Percentiles rank a stretch among this genome's conserved stretches.
phyloP scores from a whole-genome alignment of 2,329 filamentous ascomycete genomes.

The Curvularia spicifera region DNA sequence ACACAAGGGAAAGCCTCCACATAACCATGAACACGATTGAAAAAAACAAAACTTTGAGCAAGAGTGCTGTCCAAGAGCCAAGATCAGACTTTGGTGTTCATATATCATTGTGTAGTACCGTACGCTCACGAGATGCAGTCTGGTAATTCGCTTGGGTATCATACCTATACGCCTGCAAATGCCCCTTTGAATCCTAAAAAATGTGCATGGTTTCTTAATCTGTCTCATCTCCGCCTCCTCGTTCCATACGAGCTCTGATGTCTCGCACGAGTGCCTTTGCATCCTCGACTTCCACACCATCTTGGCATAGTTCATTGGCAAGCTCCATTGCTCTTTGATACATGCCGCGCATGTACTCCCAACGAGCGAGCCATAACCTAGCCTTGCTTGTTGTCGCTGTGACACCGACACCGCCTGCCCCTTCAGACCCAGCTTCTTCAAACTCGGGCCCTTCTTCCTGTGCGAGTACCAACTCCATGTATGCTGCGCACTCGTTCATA shows the following conservation, averaged over 20 bases:
- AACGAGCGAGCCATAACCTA: conserved; percentile 88
- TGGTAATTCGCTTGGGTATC: conserved; percentile 16
- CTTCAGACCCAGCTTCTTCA: conserved; percentile 47
- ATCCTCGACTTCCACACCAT: conserved; percentile 95
- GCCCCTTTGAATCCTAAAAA: neutral
- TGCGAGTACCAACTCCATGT: conserved; percentile 94
- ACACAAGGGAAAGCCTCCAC: too few species aligned
- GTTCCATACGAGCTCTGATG: conserved; percentile 76
- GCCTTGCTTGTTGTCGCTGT: conserved; percentile 92
- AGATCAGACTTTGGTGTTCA: neutral
- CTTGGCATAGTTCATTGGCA: conserved; percentile 90
- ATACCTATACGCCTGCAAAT: conserved; percentile 20
- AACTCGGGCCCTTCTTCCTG: conserved; percentile 77
- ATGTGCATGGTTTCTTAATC: conserved; percentile 3
- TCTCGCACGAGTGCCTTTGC: conserved; percentile 92
- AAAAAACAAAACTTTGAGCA: too few species aligned
- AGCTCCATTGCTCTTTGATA: conserved; percentile 78
- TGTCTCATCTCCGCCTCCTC: conserved; percentile 31
- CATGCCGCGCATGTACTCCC: conserved; percentile 77
- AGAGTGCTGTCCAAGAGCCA: neutral
- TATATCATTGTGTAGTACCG: neutral
- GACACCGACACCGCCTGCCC: conserved; percentile 73
- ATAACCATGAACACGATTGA: too few species aligned
- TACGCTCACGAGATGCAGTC: neutral
- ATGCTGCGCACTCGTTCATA: conserved; percentile 80